These are phyloP conservation scores for Phyllosticta paracitricarpa DNA, from an alignment of 2,329 filamentous ascomycete genomes.

Conservation along the genomic window DNA sequence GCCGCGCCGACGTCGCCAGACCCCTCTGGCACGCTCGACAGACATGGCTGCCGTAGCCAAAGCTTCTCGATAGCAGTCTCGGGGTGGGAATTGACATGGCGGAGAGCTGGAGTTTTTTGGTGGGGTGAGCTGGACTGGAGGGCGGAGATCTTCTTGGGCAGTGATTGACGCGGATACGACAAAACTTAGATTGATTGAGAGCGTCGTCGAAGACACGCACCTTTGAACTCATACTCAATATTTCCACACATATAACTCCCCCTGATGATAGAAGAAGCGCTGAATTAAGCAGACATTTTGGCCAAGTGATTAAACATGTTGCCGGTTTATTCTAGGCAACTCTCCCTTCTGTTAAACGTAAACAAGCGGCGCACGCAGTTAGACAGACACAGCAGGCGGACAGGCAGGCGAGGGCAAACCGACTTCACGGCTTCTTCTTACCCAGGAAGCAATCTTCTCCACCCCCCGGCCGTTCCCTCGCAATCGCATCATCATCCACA, in stretches of 20 bases:
- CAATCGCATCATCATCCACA: not conserved
- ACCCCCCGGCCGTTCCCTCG: not conserved
- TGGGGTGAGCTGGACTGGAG: not conserved
- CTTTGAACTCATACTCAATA: slow-evolving; percentile 21
- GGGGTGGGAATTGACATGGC: slow-evolving; percentile 1
- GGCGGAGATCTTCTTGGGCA: not conserved
- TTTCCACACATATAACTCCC: slow-evolving; percentile 22
- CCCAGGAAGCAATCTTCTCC: not conserved
- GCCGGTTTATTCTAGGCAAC: not conserved
- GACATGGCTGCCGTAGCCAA: not conserved
- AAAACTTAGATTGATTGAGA: too few relatives aligned
- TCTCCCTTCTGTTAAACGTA: not conserved
- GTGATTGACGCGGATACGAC: not conserved
- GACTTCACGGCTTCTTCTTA: not conserved
- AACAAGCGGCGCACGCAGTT: not conserved
- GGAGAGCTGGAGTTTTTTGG: not conserved
- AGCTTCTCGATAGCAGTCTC: not conserved
- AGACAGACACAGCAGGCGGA: not conserved
- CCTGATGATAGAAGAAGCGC: slow-evolving; percentile 15
- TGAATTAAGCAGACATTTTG: slow-evolving; percentile 1
- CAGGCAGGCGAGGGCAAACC: not conserved
- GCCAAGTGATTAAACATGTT: not conserved
- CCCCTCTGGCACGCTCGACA: slow-evolving; percentile 18
- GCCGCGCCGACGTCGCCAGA: slow-evolving; percentile 25
- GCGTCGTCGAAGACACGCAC: slow-evolving; percentile 7